phyloP scores from a whole-genome alignment of 805 yeast species.

The Lipomyces anomalus region DNA sequence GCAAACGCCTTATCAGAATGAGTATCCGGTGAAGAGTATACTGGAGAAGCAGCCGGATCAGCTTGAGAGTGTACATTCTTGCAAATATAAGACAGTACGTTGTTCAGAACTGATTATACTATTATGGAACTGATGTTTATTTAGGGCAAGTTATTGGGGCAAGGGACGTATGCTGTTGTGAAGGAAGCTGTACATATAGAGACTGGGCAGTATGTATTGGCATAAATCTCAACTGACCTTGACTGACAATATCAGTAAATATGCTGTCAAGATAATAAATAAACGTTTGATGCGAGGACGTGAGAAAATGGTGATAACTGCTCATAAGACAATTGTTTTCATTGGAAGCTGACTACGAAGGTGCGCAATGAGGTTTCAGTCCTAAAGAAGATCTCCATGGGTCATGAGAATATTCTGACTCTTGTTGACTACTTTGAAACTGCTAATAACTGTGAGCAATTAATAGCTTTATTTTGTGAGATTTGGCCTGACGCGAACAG shows the following conservation, averaged over 20 bases:
- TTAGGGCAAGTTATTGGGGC: constrained; percentile 37
- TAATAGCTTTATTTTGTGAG: constrained; percentile 2
- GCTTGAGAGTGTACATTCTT: too few species aligned
- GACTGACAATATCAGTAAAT: constrained; percentile 33
- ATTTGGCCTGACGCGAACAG: constrained; percentile 3
- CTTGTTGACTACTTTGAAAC: constrained; percentile 69
- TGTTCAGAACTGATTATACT: background rate
- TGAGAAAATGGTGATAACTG: constrained; percentile 39
- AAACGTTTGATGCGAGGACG: constrained; percentile 49
- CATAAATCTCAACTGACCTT: constrained; percentile 20
- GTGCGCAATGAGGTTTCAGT: constrained; percentile 59
- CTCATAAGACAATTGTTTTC: too few species aligned
- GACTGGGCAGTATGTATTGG: constrained; percentile 32
- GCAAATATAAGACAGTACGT: background rate
- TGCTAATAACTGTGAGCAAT: constrained; percentile 40
- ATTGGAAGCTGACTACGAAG: constrained; percentile 14
- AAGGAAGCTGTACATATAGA: constrained; percentile 39
- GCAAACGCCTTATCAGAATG: too few species aligned
- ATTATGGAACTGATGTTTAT: background rate
- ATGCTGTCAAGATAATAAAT: constrained; percentile 51
- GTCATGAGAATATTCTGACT: constrained; percentile 53
- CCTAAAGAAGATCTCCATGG: constrained; percentile 45
- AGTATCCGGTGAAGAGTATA: too few species aligned
- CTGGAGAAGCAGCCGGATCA: too few species aligned
- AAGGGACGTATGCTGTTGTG: constrained; percentile 42